These are phyloP conservation scores for Stropharia rugosoannulata DNA, from an alignment of 768 basidiomycete genomes.

Conservation along the genomic window DNA sequence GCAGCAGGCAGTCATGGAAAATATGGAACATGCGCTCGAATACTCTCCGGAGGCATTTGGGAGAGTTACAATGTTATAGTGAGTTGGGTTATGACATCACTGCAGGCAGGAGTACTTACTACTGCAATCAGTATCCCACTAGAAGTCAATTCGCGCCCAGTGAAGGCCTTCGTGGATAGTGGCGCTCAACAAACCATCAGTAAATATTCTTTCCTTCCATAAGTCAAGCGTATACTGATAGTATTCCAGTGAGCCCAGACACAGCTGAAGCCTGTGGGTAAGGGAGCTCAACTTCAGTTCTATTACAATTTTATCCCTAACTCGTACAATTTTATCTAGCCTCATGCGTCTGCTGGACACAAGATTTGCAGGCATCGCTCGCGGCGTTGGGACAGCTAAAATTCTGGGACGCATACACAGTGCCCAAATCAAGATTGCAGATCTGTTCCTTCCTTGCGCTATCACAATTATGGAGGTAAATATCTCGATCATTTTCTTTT, in stretches of 20 bases:
- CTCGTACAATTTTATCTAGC: constrained; percentile 33
- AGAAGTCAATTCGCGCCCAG: constrained; percentile 87
- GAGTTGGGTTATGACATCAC: constrained; percentile 28
- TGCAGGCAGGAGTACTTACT: not conserved
- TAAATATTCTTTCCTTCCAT: constrained; percentile 34
- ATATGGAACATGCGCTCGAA: constrained; percentile 91
- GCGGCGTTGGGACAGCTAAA: constrained; percentile 91
- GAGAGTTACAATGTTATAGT: constrained; percentile 96
- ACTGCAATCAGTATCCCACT: constrained; percentile 66
- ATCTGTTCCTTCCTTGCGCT: constrained; percentile 83
- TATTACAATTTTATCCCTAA: not conserved
- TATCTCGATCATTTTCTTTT: not conserved
- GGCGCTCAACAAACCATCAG: constrained; percentile 98
- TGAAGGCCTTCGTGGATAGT: constrained; percentile 98
- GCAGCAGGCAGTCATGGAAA: constrained; percentile 88
- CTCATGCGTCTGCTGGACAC: constrained; percentile 93
- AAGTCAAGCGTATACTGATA: not conserved
- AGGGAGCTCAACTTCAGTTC: constrained; percentile 20
- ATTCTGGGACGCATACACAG: constrained; percentile 94
- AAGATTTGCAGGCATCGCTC: constrained; percentile 85
- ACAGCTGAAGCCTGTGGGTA: constrained; percentile 91
- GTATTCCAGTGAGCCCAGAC: constrained; percentile 76
- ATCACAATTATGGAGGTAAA: constrained; percentile 93
- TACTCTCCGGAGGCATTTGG: constrained; percentile 94
- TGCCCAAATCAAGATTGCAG: constrained; percentile 86